Evolutionary conservation across 148 eudicot species (phyloP), one percentile per base, ranked within the genome.

Genomic region (Agrostemma githago): DNA sequence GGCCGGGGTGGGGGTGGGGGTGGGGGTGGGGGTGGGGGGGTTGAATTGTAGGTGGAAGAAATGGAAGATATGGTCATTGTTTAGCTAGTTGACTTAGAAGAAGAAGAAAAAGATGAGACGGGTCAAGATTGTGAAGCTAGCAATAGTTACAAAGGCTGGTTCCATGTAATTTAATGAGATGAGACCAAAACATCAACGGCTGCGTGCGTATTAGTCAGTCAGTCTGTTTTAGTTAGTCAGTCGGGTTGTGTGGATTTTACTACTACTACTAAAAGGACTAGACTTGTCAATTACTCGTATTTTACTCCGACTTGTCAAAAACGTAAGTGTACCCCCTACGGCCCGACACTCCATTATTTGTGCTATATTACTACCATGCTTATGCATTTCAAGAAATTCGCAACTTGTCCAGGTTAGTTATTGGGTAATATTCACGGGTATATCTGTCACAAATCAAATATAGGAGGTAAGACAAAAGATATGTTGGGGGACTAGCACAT

Each of bases 51-150:
- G 62, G 11, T 51, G 16, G 21, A 51, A 10, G 56, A 51, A 8
- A 51, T 10, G 14, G 14, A 3, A 38, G 37, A 42, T 42, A 51
- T 51, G 56, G 56, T 51, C 56, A 10, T 10, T 51, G 56, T 12
- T 11, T 1, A 9, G 54, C 54, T 51, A 51, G 15, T 51, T 51
- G 56, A 51, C 56, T 51, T 51, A 19, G 14, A 20, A 38, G 12
- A n/a, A 42, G 58, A 12, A 44, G 51, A 60, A n/a, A n/a, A n/a
- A 8, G 4, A 48, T 46, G 62, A 60, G 62, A 68, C 56, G 56
- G 56, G 79, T 76, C 79, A 76, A 76, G 12, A 14, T 15, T 26
- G 34, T 68, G 46, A 60, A 34, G 73, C 73, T 34, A 14, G 34
- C 8, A 12, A 46, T 5, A 63, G 21, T 64, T 26, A 10, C 68